These are phyloP conservation scores for Lactarius tabidus DNA, from an alignment of 768 basidiomycete species.

Conservation along the genomic window DNA sequence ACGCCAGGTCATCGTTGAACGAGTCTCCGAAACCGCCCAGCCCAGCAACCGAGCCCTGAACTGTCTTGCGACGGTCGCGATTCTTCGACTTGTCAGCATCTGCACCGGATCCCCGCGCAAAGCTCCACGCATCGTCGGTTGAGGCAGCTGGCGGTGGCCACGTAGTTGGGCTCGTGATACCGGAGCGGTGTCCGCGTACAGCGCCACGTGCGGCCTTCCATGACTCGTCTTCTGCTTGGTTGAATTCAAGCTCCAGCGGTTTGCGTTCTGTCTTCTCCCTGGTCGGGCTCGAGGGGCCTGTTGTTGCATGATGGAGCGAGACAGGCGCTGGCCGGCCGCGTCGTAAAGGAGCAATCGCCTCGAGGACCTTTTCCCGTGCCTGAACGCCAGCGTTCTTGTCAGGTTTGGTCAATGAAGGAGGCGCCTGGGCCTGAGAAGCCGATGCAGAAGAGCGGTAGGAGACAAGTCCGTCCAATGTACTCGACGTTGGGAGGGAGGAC, in stretches of 20 bases:
- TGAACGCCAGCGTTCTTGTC: slow-evolving; percentile 53
- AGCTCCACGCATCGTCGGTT: slow-evolving; percentile 22
- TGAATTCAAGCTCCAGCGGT: slow-evolving; percentile 29
- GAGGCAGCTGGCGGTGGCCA: slow-evolving; percentile 11
- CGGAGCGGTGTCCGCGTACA: slow-evolving; percentile 26
- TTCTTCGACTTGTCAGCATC: slow-evolving; percentile 21
- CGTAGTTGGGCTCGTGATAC: slow-evolving; percentile 21
- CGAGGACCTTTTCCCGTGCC: slow-evolving; percentile 71
- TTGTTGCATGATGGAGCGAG: slow-evolving; percentile 23
- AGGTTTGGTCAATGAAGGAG: slow-evolving; percentile 27
- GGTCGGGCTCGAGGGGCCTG: slow-evolving; percentile 31
- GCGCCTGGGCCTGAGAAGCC: slow-evolving; percentile 29
- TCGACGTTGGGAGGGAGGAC: slow-evolving; percentile 21
- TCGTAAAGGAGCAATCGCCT: slow-evolving; percentile 76
- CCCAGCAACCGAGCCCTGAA: slow-evolving; percentile 9
- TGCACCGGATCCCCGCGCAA: slow-evolving; percentile 2
- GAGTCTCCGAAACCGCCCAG: slow-evolving; percentile 57
- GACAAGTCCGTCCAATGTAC: slow-evolving; percentile 38
- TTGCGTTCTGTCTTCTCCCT: slow-evolving; percentile 23
- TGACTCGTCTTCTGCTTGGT: slow-evolving; percentile 30
- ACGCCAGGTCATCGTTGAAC: slow-evolving; percentile 35
- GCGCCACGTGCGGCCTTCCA: slow-evolving; percentile 24
- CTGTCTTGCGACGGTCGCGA: slow-evolving; percentile 23
- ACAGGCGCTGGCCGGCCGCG: slow-evolving; percentile 53
- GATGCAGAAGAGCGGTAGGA: slow-evolving; percentile 34